Conservation (phyloP, 1,284 basidiomycete species). For the Butyriboletus regius region DNA sequence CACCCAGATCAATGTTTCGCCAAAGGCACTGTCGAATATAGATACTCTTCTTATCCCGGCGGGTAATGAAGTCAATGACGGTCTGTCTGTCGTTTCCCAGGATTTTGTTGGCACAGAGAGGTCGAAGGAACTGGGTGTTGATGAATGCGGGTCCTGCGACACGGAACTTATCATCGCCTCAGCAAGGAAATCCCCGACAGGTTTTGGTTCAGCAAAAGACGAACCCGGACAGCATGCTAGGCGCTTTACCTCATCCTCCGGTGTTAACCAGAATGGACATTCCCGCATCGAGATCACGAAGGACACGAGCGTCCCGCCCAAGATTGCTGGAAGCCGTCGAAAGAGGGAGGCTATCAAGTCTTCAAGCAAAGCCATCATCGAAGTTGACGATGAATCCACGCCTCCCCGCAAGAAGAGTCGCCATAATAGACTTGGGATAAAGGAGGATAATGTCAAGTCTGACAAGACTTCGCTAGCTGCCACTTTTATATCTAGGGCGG, state of each 20-base stretch:
- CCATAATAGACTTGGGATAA: neutral
- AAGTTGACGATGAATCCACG: constrained; percentile 15
- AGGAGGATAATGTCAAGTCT: neutral
- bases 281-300: neutral
- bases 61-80: neutral
- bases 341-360: constrained; percentile 21
- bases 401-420: constrained; percentile 26
- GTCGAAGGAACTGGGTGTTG: neutral
- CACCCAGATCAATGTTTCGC: constrained; percentile 15
- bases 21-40: neutral
- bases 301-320: constrained; percentile 5
- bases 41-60: neutral
- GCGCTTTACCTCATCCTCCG: neutral
- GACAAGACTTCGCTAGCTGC: neutral
- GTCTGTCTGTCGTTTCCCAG: neutral
- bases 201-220: neutral
- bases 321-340: constrained; percentile 24
- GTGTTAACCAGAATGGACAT: neutral
- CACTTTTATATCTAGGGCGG: constrained; percentile 3
- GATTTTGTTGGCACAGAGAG: neutral
- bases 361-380: constrained; percentile 2
- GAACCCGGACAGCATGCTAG: neutral
- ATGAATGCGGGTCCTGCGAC: neutral
- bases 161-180: neutral
- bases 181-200: neutral